Conservation (phyloP, 345 rosid genomes). For the Rhodamnia argentea region DNA sequence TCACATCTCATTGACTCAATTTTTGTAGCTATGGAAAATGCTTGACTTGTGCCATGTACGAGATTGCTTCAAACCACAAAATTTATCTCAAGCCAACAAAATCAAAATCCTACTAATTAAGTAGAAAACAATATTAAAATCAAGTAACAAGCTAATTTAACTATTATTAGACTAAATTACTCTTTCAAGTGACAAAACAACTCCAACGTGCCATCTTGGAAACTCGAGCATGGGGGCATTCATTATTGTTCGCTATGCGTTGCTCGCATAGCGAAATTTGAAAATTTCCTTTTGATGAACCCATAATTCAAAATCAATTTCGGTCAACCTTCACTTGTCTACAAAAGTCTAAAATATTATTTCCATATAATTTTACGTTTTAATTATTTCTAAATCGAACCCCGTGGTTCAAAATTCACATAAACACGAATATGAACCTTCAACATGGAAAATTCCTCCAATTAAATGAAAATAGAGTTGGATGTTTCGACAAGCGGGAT, state of each 20-base stretch:
- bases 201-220: neutral
- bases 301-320: neutral
- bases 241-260: neutral
- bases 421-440: neutral
- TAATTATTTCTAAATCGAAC: neutral
- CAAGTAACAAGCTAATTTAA: neutral
- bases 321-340: neutral
- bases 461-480: neutral
- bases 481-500: too few species aligned
- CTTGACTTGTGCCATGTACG: too few species aligned
- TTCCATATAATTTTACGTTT: neutral
- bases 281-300: accelerated
- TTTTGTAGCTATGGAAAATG: too few species aligned
- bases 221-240: neutral
- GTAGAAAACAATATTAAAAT: neutral
- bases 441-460: neutral
- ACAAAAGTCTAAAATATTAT: neutral
- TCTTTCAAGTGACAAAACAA: too few species aligned
- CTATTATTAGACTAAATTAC: too few species aligned
- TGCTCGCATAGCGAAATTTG: accelerated
- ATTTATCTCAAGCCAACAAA: neutral
- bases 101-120: neutral
- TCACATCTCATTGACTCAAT: too few species aligned
- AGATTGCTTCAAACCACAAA: neutral
- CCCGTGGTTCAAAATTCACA: neutral